Base-by-base conservation (phyloP, 306 rosid species). In the Biancaea sappan region DNA sequence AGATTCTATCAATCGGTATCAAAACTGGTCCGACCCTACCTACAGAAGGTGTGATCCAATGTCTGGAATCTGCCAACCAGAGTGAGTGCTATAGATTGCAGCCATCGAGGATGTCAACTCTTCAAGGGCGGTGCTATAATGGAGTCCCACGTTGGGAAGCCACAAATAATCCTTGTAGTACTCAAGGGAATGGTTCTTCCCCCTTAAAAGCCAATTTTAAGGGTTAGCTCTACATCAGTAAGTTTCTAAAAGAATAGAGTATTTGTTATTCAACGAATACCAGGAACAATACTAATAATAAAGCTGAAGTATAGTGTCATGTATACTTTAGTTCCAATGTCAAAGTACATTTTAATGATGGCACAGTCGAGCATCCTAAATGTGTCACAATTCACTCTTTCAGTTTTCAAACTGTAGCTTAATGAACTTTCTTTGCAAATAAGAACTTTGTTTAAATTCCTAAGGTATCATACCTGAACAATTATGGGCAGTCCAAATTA, bases 401-500 rank as follows among this genome's bases (percentile, higher is more conserved):
- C 34, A 48, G 62, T 67, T 19, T 21, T 66, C 53, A 65, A 59
- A 44, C 47, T 37, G n/a, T 51, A 58, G 66, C 35, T 66, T 67
- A 19, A 25, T 40, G 7, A 72, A 74, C 69, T 40, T 72, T 77
- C 18, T 46, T 32, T 50, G 48, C 64, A 67, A 14, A 22, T 9
- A 3, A 77, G 50, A 73, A 47, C 41, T 57, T n/a, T 8, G 41
- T 34, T 51, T 68, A 31, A 67, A 73, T 46, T 58, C 46, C 65
- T 11, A 21, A 37, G 73, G 50, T 44, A 41, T 52, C 43, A 35
- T 67, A 52, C 32, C 59, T 29, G 41, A 32, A 31, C 59, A 63
- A 24, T 19, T 61, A 8, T 44, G 66, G 38, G 40, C 64, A 29
- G 44, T 37, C 60, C 52, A 73, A 62, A 69, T 68, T 34, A 29